Evolutionary conservation across 805 yeast genomes (phyloP).

Genomic region (Wickerhamomyces queroliae): DNA sequence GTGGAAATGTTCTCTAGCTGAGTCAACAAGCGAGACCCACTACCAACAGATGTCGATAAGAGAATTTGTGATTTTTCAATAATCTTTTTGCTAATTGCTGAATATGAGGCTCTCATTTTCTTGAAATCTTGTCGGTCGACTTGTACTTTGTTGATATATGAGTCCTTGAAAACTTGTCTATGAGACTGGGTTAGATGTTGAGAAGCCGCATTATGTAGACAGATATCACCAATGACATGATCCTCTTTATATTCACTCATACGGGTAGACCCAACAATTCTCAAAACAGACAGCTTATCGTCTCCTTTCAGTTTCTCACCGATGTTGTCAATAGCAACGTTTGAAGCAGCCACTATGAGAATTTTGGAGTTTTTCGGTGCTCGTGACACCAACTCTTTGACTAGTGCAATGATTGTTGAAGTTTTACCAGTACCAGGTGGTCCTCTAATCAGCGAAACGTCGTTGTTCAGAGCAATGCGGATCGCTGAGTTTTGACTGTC

Average conservation of each 20-base stretch:
- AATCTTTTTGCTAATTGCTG: conserved; percentile 39
- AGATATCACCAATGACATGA: conserved; percentile 53
- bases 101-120: conserved; percentile 39
- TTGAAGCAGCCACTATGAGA: conserved; percentile 69
- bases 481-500: conserved; percentile 51
- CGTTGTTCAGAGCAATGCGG: conserved; percentile 42
- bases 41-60: conserved; percentile 66
- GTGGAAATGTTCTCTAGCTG: conserved; percentile 57
- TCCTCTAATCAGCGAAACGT: conserved; percentile 59
- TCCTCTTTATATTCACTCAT: conserved; percentile 51
- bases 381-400: conserved; percentile 48
- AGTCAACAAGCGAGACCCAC: conserved; percentile 61
- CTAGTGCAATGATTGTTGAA: conserved; percentile 59
- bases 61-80: conserved; percentile 63
- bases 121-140: conserved; percentile 43
- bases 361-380: conserved; percentile 55
- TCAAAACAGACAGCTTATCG: conserved; percentile 40
- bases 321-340: conserved; percentile 69
- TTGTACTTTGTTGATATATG: conserved; percentile 37
- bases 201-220: conserved; percentile 56
- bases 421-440: conserved; percentile 86
- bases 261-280: conserved; percentile 54
- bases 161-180: conserved; percentile 36
- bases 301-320: conserved; percentile 60
- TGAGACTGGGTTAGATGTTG: conserved; percentile 40